Conservation (phyloP, 768 basidiomycete genomes). For the Suillus placidus region DNA sequence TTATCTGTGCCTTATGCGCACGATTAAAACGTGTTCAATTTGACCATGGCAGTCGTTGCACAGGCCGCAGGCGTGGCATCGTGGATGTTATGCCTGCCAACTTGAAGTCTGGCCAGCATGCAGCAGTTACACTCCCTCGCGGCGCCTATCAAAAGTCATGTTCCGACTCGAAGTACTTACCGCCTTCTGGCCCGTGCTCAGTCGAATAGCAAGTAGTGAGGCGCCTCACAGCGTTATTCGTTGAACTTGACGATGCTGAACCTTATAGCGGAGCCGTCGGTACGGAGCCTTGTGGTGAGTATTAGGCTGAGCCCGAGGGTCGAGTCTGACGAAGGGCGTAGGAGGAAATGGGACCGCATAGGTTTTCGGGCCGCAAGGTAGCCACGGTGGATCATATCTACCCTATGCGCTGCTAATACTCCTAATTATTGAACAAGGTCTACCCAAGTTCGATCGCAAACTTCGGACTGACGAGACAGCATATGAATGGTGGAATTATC, state of each 20-base stretch:
- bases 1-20: neutral
- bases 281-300: neutral
- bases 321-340: neutral
- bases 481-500: too few species aligned
- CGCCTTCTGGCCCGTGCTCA: neutral
- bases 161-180: neutral
- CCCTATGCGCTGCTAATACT: neutral
- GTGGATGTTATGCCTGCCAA: neutral
- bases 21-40: neutral
- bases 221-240: neutral
- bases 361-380: neutral
- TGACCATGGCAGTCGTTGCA: neutral
- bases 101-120: neutral
- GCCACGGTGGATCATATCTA: neutral
- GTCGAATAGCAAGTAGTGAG: neutral
- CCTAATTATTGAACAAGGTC: neutral
- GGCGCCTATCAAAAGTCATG: neutral
- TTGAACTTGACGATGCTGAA: neutral
- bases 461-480: too few species aligned
- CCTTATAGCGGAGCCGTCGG: neutral
- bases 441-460: too few species aligned
- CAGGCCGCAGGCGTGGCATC: neutral
- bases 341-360: too few species aligned
- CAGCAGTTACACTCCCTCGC: neutral
- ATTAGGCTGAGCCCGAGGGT: neutral